Conservation (phyloP, 441 rosid species). For the Adansonia gregorii region DNA sequence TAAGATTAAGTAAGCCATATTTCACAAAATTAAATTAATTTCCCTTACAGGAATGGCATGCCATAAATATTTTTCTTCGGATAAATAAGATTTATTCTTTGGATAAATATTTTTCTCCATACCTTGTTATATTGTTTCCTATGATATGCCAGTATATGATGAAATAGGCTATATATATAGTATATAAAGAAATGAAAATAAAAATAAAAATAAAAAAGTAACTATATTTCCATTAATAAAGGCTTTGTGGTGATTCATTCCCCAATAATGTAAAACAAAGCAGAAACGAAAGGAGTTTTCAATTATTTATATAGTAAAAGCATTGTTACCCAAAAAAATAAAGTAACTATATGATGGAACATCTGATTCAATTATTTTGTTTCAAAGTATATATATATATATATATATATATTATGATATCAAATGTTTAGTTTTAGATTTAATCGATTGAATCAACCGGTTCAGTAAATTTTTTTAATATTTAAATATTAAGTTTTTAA, state of each 20-base stretch:
- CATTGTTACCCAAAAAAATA: no score
- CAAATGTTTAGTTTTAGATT: no score
- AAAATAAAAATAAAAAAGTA: neutral
- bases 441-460: no score
- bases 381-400: no score
- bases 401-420: no score
- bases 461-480: no score
- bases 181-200: neutral
- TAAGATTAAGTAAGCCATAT: neutral
- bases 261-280: neutral
- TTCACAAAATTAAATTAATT: neutral
- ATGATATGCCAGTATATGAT: neutral
- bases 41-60: neutral
- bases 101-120: neutral
- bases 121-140: neutral
- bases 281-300: neutral
- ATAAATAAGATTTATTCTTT: no score
- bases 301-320: neutral
- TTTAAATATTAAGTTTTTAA: no score
- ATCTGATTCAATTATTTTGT: no score
- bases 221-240: neutral
- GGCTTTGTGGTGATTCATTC: neutral
- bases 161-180: neutral
- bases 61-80: no score
- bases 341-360: no score